phyloP scores from a whole-genome alignment of 179 eudicot genomes.

The Nepenthes alata region DNA sequence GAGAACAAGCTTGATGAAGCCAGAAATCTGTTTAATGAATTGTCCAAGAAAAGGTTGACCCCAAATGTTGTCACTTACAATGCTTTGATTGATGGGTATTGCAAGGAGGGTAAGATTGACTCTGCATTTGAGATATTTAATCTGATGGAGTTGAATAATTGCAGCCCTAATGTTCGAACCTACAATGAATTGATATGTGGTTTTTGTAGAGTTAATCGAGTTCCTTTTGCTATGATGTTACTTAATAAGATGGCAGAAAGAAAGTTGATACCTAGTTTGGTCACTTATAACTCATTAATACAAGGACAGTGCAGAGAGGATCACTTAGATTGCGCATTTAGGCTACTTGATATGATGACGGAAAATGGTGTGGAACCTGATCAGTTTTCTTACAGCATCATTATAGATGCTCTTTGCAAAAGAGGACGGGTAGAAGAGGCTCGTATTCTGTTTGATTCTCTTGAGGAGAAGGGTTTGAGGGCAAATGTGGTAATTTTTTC shows the following conservation, averaged over 20 bases:
- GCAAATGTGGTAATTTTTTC: conserved; percentile 39
- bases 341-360: conserved; percentile 37
- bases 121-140: conserved; percentile 31
- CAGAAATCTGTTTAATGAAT: conserved; percentile 17
- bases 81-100: conserved; percentile 49
- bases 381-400: conserved; percentile 35
- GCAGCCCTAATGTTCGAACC: conserved; percentile 38
- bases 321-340: conserved; percentile 42
- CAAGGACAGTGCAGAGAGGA: conserved; percentile 50
- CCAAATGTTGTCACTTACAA: conserved; percentile 46
- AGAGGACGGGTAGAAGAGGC: conserved; percentile 39
- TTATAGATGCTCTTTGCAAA: conserved; percentile 35
- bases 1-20: conserved; percentile 43
- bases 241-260: conserved; percentile 39
- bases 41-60: conserved; percentile 28
- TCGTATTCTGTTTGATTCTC: conserved; percentile 27
- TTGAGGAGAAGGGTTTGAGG: conserved; percentile 31
- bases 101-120: conserved; percentile 42
- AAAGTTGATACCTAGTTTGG: conserved; percentile 28
- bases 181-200: conserved; percentile 52
- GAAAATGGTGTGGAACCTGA: conserved; percentile 35
- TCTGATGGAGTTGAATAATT: conserved; percentile 32
- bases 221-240: conserved; percentile 44
- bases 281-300: conserved; percentile 42
- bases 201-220: conserved; percentile 28